Evolutionary conservation across 163 green algal species (phyloP).

Genomic region (Scenedesmus sp.): DNA sequence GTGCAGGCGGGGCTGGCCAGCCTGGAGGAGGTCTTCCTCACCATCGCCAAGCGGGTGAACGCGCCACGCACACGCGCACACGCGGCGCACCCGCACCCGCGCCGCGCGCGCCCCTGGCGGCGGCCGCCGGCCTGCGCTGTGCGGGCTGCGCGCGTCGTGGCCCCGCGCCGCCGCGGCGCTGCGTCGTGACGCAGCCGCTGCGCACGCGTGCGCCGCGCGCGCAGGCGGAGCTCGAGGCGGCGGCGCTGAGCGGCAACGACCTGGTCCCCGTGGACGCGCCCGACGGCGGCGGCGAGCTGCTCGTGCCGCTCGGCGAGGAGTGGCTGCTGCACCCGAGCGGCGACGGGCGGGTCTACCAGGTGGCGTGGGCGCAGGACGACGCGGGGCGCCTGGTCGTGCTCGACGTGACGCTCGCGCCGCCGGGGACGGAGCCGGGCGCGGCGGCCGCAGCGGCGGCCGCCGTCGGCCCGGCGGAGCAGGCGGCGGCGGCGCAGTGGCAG

Average conservation of each 20-base stretch:
- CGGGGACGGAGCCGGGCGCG: slow-evolving; percentile 1
- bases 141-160: too few species aligned
- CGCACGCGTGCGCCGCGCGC: too few species aligned
- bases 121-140: too few species aligned
- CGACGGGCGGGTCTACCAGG: neutral
- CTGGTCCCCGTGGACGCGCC: slow-evolving; percentile 24
- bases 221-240: slow-evolving; percentile 67
- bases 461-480: neutral
- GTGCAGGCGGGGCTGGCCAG: slow-evolving; percentile 78
- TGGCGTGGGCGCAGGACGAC: slow-evolving; percentile 48
- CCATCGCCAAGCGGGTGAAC: slow-evolving; percentile 72
- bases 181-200: neutral
- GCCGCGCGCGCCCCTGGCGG: too few species aligned
- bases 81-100: too few species aligned
- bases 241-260: slow-evolving; percentile 44
- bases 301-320: slow-evolving; percentile 38
- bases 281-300: slow-evolving; percentile 27
- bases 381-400: slow-evolving; percentile 45
- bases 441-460: too few species aligned
- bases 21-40: slow-evolving; percentile 97
- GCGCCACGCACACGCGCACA: too few species aligned
- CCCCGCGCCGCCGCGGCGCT: too few species aligned
- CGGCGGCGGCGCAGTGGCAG: too few species aligned
- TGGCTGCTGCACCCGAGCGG: neutral
- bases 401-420: slow-evolving; percentile 1